Conservation (phyloP, 768 basidiomycete genomes). For the Suillus decipiens region DNA sequence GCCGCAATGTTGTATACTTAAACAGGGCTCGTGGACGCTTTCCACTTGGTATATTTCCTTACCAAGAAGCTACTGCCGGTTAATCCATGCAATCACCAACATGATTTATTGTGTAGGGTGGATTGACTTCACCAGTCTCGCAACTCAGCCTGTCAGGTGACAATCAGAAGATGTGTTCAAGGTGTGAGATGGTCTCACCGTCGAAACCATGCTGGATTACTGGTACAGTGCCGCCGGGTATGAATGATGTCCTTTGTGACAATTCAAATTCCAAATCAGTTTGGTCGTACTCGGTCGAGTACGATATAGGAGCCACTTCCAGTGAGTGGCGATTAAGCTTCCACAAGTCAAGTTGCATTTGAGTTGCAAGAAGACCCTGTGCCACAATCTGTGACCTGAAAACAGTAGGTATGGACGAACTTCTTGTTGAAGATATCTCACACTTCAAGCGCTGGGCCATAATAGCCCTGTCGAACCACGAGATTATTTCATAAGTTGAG, state of each 20-base stretch:
- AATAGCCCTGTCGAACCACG: not conserved
- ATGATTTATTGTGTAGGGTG: too few species aligned
- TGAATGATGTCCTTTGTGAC: not conserved
- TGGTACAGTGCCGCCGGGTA: not conserved
- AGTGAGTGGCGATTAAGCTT: not conserved
- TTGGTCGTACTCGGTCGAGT: not conserved
- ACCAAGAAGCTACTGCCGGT: not conserved
- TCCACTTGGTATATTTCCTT: not conserved
- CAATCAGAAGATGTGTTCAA: not conserved
- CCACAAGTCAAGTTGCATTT: slow-evolving; percentile 3
- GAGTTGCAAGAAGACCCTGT: slow-evolving; percentile 1
- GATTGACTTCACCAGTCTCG: not conserved
- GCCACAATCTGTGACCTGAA: not conserved
- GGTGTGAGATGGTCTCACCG: not conserved
- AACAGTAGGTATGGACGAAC: not conserved
- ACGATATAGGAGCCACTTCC: not conserved
- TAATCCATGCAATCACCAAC: not conserved
- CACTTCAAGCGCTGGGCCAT: not conserved
- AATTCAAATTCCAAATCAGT: not conserved
- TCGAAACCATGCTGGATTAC: not conserved
- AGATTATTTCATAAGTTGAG: not conserved
- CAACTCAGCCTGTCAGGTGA: not conserved
- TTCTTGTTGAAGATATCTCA: not conserved
- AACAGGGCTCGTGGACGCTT: not conserved
- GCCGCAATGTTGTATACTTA: not conserved